Base-by-base conservation (phyloP, 805 yeast genomes). In the Wickerhamomyces bisporus region DNA sequence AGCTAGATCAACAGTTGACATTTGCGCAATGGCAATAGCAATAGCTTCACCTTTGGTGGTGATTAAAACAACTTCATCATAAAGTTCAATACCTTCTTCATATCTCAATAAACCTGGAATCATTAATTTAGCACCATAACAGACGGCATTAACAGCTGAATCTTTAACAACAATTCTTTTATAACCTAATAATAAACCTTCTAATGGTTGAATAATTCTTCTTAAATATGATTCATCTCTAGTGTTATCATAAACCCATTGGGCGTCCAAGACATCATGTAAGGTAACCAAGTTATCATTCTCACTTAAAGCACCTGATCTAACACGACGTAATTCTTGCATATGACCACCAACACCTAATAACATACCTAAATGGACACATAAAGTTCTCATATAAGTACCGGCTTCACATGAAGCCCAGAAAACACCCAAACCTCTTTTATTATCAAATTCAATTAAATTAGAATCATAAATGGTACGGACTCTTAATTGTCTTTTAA, bases 351-450 rank as follows among this genome's bases (percentile, higher is more conserved):
- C 98, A 52, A 88, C 97, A 57, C 98, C 97, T 50, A 93, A 75
- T 43, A 93, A 75, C 96, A 93, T 89, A 71, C 98, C 98, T 58
- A 93, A 72, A 68, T 93, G 98, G 41, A 93, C 98, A 82, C 98
- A 93, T 55, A 93, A 72, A 35, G 98, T 93, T 77, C 98, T 85
- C 96, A 93, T 93, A 70, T 93, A 93, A 44, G 98, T 93, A 70
- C 98, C 98, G 45, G 98, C 98, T 73, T 93, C 98, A 77, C 98
- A 93, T 30, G 95, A 85, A 43, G 98, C 98, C 98, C 98, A 93
- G 73, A 93, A 93, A 26, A 93, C 98, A 71, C 95, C 95, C 46
- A 93, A 75, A 55, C 93, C 91, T 67, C 98, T 83, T 69, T 93
- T 89, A 68, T 88, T 85, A 70, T 89, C 98, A 59, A 93, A 93